A percentile compares a stretch with the other conserved stretches of the same genome.
Conservation (phyloP, 495 filamentous ascomycete genomes). For the Daldinia childiae region DNA sequence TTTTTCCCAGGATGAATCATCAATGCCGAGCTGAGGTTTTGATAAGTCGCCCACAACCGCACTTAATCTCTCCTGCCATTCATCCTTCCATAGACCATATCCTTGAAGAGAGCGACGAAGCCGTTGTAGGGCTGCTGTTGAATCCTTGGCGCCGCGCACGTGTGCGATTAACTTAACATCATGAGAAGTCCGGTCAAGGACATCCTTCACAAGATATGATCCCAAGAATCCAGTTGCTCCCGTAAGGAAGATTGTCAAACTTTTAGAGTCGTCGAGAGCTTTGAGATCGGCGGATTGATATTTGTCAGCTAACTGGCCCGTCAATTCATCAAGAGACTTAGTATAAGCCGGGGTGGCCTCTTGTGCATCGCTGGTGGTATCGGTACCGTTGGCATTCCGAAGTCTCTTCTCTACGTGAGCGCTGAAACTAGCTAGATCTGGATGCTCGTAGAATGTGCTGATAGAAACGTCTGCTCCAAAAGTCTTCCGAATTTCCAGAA, state of each 20-base stretch:
- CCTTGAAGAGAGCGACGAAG: constrained; percentile 66
- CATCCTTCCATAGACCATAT: constrained; percentile 83
- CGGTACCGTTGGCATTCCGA: constrained; percentile 45
- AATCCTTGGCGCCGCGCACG: constrained; percentile 71
- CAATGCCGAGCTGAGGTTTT: constrained; percentile 75
- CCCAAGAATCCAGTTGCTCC: constrained; percentile 94
- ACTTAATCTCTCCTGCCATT: constrained; percentile 71
- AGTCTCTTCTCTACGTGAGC: constrained; percentile 70
- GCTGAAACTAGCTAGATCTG: constrained; percentile 77
- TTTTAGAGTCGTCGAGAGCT: constrained; percentile 44
- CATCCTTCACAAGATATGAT: constrained; percentile 78
- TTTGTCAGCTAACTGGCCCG: constrained; percentile 48
- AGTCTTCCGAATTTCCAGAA: constrained; percentile 71
- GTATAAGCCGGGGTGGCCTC: constrained; percentile 76
- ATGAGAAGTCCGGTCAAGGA: constrained; percentile 69
- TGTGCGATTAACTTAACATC: constrained; percentile 75
- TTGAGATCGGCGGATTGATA: constrained; percentile 51
- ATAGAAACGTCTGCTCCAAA: constrained; percentile 75
- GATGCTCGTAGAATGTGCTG: constrained; percentile 77
- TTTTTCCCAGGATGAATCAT: constrained; percentile 67
- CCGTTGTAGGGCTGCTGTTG: constrained; percentile 58
- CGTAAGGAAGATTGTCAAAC: constrained; percentile 79
- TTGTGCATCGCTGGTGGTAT: constrained; percentile 51
- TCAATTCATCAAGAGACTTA: constrained; percentile 60
- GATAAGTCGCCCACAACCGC: constrained; percentile 78